phyloP scores from a whole-genome alignment of 805 yeast species.

The Suhomyces canberraensis region DNA sequence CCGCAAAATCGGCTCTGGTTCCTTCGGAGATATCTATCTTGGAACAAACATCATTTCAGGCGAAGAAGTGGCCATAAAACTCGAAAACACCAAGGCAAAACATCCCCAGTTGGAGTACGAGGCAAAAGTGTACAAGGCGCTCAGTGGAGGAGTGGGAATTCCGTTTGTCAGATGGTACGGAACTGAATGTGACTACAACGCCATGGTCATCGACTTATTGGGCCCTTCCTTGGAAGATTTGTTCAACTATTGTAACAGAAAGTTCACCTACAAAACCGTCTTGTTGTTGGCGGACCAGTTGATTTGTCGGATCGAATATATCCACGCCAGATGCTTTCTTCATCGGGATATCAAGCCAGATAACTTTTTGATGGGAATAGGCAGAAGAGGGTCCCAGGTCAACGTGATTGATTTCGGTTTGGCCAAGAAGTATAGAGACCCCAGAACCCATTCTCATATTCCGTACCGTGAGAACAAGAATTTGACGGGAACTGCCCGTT shows the following conservation, averaged over 20 bases:
- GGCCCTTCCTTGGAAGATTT: slow-evolving; percentile 96
- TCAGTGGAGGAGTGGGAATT: slow-evolving; percentile 95
- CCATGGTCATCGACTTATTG: slow-evolving; percentile 91
- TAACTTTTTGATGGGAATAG: slow-evolving; percentile 83
- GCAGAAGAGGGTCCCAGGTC: slow-evolving; percentile 91
- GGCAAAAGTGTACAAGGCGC: slow-evolving; percentile 90
- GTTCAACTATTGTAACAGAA: slow-evolving; percentile 93
- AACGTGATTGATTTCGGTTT: slow-evolving; percentile 92
- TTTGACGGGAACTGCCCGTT: slow-evolving; percentile 96
- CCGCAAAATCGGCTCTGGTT: slow-evolving; percentile 93
- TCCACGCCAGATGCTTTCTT: slow-evolving; percentile 90
- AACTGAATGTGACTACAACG: slow-evolving; percentile 92
- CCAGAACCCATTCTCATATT: slow-evolving; percentile 88
- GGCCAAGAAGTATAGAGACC: slow-evolving; percentile 92
- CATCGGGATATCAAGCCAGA: slow-evolving; percentile 85
- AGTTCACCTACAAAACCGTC: slow-evolving; percentile 90
- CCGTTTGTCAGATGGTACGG: slow-evolving; percentile 98
- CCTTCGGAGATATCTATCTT: slow-evolving; percentile 94
- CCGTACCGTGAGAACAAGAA: slow-evolving; percentile 96
- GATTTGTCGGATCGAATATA: slow-evolving; percentile 89
- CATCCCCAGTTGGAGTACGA: slow-evolving; percentile 98
- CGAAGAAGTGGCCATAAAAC: slow-evolving; percentile 95
- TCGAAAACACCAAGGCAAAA: slow-evolving; percentile 84
- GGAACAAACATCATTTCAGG: slow-evolving; percentile 93
- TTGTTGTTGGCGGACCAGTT: slow-evolving; percentile 90